Evolutionary conservation across 163 green algal species (phyloP), one percentile per base, ranked within the genome.

Genomic region (Picocystis sp.): DNA sequence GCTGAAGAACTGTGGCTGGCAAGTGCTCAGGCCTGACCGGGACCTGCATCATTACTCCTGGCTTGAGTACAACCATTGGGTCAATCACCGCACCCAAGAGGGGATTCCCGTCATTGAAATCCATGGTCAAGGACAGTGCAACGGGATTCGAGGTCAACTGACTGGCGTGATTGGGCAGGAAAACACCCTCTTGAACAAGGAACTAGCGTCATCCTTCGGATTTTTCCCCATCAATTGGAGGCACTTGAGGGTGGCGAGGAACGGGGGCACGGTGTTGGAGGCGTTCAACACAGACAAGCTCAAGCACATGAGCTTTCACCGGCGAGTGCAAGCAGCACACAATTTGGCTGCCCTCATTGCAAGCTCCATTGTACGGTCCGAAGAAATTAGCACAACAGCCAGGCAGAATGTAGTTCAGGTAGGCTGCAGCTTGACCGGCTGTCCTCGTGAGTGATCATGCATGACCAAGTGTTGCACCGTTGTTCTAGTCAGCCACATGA

Each of bases 151-250:
- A 44, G 17, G 17, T 19, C 47, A 53, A 34, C 47, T 44, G 35
- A 29, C 34, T 3, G 47, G 14, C 9, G 15, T 53, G 3, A 53
- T 53, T 33, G 35, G 34, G 11, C 47, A 53, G 47, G 13, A 3
- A 22, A 3, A 34, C 13, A 13, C 47, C 47, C 47, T 8, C 8
- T 35, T 53, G 47, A 53, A 53, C 13, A 33, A 34, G 11, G 47
- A 19, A 17, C 47, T 53, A 34, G 47, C 24, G 3, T 53, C 47
- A 17, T 44, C 15, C 47, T 53, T 53, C 24, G 47, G 47, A 34
- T 53, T 53, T 34, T 53, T 53, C 17, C 47, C 47, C 17, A 53
- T 53, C 11, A 34, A 53, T 34, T 53, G 47, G 47, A 23, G 14
- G 47, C 24, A 34, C 12, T 3, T 21, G 47, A 2, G 14, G 47